Percentiles rank a stretch among this genome's conserved stretches.
Conservation (phyloP, 495 filamentous ascomycete genomes). For the Aspergillus nanangensis region DNA sequence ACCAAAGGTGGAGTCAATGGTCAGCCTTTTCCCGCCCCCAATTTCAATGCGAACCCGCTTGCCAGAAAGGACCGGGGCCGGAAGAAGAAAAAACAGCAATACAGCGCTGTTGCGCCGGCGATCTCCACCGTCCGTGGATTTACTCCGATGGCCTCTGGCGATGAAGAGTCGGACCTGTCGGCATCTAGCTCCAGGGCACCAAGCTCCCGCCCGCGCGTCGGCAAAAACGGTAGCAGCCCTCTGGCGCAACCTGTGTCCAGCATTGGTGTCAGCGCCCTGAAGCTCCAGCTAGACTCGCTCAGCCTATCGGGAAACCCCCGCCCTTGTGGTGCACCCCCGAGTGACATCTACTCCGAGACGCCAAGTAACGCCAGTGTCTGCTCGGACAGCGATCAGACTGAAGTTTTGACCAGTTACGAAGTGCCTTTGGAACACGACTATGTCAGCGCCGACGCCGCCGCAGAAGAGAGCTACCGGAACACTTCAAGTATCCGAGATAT, state of each 20-base stretch:
- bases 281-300: conserved; percentile 69
- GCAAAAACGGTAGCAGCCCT: conserved; percentile 43
- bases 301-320: conserved; percentile 42
- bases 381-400: conserved; percentile 53
- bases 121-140: conserved; percentile 74
- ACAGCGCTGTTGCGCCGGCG: conserved; percentile 52
- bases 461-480: conserved; percentile 28
- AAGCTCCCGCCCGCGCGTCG: conserved; percentile 22
- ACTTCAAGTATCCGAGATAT: conserved; percentile 19
- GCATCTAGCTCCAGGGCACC: conserved; percentile 41
- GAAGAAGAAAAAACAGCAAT: conserved; percentile 51
- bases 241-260: conserved; percentile 54
- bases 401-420: conserved; percentile 75
- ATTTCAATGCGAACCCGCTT: conserved; percentile 21
- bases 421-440: conserved; percentile 86
- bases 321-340: conserved; percentile 12
- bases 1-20: conserved; percentile 10
- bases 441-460: conserved; percentile 62
- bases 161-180: conserved; percentile 79
- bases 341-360: conserved; percentile 36
- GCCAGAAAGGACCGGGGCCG: conserved; percentile 34
- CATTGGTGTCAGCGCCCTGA: conserved; percentile 72
- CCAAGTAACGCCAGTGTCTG: conserved; percentile 52
- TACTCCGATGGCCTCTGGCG: conserved; percentile 77
- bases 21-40: conserved; percentile 18